A percentile compares a stretch with the other conserved stretches of the same genome.
Conservation (phyloP, 2,329 filamentous ascomycete genomes). For the Xylariaceae sp. region DNA sequence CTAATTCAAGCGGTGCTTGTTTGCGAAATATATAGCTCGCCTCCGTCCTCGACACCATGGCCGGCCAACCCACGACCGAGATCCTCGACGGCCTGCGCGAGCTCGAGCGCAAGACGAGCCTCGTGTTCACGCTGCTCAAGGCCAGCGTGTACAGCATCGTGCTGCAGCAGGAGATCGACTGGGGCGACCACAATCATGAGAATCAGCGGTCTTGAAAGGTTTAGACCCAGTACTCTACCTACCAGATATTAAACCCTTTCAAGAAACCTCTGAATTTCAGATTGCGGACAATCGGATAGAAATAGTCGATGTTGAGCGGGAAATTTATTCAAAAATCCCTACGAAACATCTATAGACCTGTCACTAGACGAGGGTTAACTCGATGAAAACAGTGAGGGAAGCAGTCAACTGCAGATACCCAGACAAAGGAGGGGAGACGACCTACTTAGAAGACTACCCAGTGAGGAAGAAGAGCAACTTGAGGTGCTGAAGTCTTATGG, state of each 20-base stretch:
- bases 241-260: no score
- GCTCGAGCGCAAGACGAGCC: slow-evolving; percentile 90
- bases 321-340: no score
- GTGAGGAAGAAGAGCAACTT: neutral
- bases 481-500: neutral
- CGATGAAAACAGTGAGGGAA: neutral
- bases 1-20: neutral
- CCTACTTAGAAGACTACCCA: neutral
- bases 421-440: neutral
- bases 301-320: no score
- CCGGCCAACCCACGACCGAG: slow-evolving; percentile 75
- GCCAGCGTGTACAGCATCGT: slow-evolving; percentile 99
- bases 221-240: no score
- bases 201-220: slow-evolving; percentile 34
- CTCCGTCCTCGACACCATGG: slow-evolving; percentile 66
- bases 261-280: no score
- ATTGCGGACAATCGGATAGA: no score
- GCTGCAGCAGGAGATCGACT: slow-evolving; percentile 92
- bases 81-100: slow-evolving; percentile 87
- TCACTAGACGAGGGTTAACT: neutral
- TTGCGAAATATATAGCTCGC: slow-evolving; percentile 57
- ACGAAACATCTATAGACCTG: neutral
- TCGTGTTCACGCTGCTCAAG: slow-evolving; percentile 95
- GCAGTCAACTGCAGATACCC: neutral
- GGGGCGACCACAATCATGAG: slow-evolving; percentile 57